Evolutionary conservation across 2,329 filamentous ascomycete genomes (phyloP), one percentile per base, ranked within the genome.

Genomic region (Apiospora rasikravindrae): DNA sequence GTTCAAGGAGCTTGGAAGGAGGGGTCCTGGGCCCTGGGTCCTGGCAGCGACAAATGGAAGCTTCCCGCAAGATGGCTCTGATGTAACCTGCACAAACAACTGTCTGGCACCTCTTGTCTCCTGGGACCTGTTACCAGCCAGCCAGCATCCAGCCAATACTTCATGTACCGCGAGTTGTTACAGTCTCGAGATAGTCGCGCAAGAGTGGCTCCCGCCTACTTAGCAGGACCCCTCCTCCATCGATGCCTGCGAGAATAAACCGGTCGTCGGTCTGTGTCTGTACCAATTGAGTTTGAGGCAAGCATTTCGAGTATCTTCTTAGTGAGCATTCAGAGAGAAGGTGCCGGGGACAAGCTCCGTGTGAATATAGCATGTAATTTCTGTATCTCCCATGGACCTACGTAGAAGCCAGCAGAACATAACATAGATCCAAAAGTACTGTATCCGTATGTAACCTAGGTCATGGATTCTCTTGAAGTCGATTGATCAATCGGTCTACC

Each of bases 61-160:
- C 57, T 29, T 40, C 33, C n/a, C n/a, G n/a, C n/a, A 64, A 64
- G 57, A 64, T 40, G n/a, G 57, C 33, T 64, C 57, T 64, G 57
- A 64, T 64, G 57, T 64, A 64, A 61, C 49, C 47, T 70, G 33
- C 67, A 69, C 44, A 69, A 49, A 64, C 57, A 64, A 40, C 57
- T 64, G 57, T 64, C n/a, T n/a, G n/a, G n/a, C n/a, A 64, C 57
- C 8, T 5, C 33, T 7, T 37, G 33, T 37, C 29, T 64, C 57
- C 22, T 22, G 33, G 57, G 57, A 40, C 57, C 29, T 64, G 57
- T 40, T 64, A 24, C 29, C 33, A 37, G 33, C 33, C 33, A 37
- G 33, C n/a, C n/a, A 37, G 33, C 57, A 40, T 22, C 57, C 57
- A 64, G 22, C 22, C 29, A 40, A 40, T 40, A 29, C 7, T 22